Evolutionary conservation across 768 basidiomycete genomes (phyloP).

Genomic region (Mycena floridula): DNA sequence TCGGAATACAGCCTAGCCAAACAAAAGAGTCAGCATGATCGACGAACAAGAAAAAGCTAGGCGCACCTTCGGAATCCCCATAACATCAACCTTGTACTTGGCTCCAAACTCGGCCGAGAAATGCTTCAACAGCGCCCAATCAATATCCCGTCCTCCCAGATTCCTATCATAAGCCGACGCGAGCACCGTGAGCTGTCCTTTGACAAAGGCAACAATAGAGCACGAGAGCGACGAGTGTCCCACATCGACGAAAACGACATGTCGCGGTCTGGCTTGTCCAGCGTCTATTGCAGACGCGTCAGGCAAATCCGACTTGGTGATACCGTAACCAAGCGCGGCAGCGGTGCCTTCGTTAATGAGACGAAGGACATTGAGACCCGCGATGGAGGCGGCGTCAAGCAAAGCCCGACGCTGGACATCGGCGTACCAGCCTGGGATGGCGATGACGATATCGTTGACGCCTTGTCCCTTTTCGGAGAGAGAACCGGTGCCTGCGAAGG

Average conservation of each 20-base stretch:
- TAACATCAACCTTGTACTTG: constrained; percentile 98
- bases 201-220: constrained; percentile 86
- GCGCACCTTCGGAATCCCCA: constrained; percentile 87
- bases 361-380: constrained; percentile 84
- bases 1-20: constrained; percentile 90
- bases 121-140: constrained; percentile 83
- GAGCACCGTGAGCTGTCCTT: constrained; percentile 86
- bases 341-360: constrained; percentile 98
- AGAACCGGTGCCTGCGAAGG: no score
- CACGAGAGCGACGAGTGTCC: constrained; percentile 91
- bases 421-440: constrained; percentile 96
- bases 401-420: constrained; percentile 89
- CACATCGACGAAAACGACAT: constrained; percentile 93
- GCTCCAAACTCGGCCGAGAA: constrained; percentile 88
- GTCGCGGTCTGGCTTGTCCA: constrained; percentile 53
- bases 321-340: constrained; percentile 93
- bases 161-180: constrained; percentile 87
- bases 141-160: constrained; percentile 95
- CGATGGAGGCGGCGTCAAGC: constrained; percentile 85
- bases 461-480: no score
- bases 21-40: no score
- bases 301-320: constrained; percentile 97
- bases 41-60: no score
- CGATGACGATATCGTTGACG: constrained; percentile 90
- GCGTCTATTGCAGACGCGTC: constrained; percentile 45